phyloP scores from a whole-genome alignment of 2,329 filamentous ascomycete species.

The Claviceps citrina region DNA sequence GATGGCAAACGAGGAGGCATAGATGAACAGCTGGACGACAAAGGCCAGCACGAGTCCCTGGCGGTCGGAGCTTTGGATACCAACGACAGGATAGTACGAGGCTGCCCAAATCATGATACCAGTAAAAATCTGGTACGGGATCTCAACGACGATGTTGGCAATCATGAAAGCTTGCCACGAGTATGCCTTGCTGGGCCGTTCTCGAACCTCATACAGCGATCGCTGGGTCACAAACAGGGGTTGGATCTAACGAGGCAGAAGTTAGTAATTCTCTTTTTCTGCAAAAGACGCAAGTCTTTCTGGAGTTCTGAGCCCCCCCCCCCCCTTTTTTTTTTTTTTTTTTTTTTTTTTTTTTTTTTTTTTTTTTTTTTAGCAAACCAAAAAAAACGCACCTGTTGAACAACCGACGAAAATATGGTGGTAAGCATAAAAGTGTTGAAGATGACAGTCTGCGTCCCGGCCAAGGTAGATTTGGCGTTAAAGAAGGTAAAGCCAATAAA shows the following conservation, averaged over 20 bases:
- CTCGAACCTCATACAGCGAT: constrained; percentile 60
- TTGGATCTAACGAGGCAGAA: constrained; percentile 26
- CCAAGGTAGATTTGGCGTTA: constrained; percentile 34
- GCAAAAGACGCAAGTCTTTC: neutral
- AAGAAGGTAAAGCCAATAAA: constrained; percentile 68
- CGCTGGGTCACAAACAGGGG: constrained; percentile 62
- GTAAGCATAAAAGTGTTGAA: constrained; percentile 63
- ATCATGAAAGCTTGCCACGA: constrained; percentile 61
- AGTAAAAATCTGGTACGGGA: constrained; percentile 53
- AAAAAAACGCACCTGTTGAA: constrained; percentile 34
- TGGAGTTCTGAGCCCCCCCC: too few relatives aligned
- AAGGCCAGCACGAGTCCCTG: constrained; percentile 52
- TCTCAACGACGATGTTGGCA: constrained; percentile 55
- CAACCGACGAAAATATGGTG: constrained; percentile 56
- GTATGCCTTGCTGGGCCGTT: constrained; percentile 59
- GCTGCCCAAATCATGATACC: constrained; percentile 47
- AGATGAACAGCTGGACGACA: constrained; percentile 52
- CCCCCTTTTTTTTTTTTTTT: too few relatives aligned
- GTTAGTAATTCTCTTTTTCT: neutral
- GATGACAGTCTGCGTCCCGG: constrained; percentile 60
- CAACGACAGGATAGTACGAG: constrained; percentile 53
- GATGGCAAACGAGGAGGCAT: constrained; percentile 52
- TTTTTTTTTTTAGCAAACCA: too few relatives aligned
- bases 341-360: too few relatives aligned
- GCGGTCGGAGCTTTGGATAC: constrained; percentile 33